Evolutionary conservation across 768 basidiomycete genomes (phyloP), one percentile per base, ranked within the genome.

Genomic region (Rhodosporidiobolus odoratus): DNA sequence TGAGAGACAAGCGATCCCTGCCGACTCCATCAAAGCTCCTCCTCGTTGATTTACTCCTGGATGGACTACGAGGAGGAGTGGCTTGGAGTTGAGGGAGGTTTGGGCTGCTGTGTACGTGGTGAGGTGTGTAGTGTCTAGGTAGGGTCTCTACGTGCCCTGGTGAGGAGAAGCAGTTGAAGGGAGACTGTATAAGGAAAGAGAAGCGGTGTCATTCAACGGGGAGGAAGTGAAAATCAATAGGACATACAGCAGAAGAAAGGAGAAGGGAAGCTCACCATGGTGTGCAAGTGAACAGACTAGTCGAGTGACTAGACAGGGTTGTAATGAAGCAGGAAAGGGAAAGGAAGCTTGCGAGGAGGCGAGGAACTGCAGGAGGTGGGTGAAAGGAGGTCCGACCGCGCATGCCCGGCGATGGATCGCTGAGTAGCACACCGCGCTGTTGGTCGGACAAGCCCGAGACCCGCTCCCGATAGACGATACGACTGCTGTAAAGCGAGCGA

Each of bases 121-220:
- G 59, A 5, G 40, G 21, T 13, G 21, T 12, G 38, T 27, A n/a
- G 40, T 0, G 21, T 19, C 38, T 50, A 37, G 62, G 62, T 37
- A 53, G 62, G 10, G 62, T 40, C 17, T 45, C 58, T 50, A 41
- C 62, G 62, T 63, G 40, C 10, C 50, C 52, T 0, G 62, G 17
- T 12, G 48, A 21, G 30, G 38, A 12, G 52, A 63, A 41, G 30
- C 62, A 63, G 62, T 41, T 41, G 52, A 53, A 54, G 21, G 30
- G 52, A 4, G 30, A 25, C 27, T 19, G 38, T 5, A 37, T 21
- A 16, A n/a, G 45, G 17, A 35, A 16, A 19, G 16, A 21, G 43
- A 5, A 16, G 47, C 2, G 10, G 52, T n/a, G 52, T 9, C n/a
- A 30, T 6, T 32, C 7, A 9, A 21, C 27, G n/a, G 52, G 47